Evolutionary conservation across 2,329 filamentous ascomycete species (phyloP), one percentile per base, ranked within the genome.

Genomic region (Fusarium sacchari): DNA sequence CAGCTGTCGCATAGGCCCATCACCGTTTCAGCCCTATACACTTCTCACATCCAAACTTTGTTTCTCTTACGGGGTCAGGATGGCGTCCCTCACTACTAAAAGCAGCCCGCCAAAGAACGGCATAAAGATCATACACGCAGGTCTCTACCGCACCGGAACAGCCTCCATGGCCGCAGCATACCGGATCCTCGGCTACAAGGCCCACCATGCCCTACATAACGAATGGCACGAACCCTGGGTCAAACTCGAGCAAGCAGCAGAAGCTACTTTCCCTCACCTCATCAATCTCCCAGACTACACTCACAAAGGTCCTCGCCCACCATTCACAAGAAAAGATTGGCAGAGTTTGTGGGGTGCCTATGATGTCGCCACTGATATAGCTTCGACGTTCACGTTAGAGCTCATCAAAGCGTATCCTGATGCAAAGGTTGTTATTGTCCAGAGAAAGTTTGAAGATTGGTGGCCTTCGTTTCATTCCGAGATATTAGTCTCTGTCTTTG

Each of bases 191-290:
- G 68, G 67, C 1, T 71, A 44, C 32, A 62, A 58, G 1, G 26
- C 68, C 4, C 68, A 71, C 1, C 67, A 71, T 3, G 68, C 61
- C 9, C 44, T 61, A 1, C 44, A 61, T 0, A 37, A 67, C 3
- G 22, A 71, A 2, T 61, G 52, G 14, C 13, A 26, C 0, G 53
- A 53, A 13, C 68, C 68, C 0, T 71, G 68, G 68, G 2, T 0
- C 0, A 24, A 39, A 3, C 22, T 71, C 5, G 68, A 71, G 24
- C 17, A 71, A 22, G 68, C 68, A 9, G 68, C 67, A 0, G 68
- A 71, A 26, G 67, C 61, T 4, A 67, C 67, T 7, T 71, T 39
- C 43, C 68, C 68, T 22, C 68, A 58, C 18, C 62, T 71, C 10
- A 18, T 15, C 1, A 8, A 53, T 2, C 36, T 71, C 3, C 42